These are phyloP conservation scores for Penicillium macrosclerotiorum DNA, from an alignment of 495 filamentous ascomycete genomes.

Conservation along the genomic window DNA sequence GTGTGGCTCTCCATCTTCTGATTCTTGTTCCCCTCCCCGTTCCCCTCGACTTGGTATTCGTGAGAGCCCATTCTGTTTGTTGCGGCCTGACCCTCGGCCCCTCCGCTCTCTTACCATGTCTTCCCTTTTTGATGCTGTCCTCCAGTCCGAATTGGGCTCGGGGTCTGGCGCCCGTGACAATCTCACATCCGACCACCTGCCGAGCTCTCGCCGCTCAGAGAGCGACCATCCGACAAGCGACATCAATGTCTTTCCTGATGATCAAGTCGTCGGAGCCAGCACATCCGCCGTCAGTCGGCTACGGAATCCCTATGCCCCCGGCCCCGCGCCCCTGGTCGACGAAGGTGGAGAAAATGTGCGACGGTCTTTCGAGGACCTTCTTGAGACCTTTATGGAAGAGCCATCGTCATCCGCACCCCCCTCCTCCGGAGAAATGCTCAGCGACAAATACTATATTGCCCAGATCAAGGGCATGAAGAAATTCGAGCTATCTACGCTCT, in stretches of 20 bases:
- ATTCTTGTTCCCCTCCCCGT: no score
- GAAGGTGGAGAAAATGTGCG: conserved; percentile 81
- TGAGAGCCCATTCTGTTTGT: conserved; percentile 11
- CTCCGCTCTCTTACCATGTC: conserved; percentile 41
- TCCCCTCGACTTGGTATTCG: conserved; percentile 6
- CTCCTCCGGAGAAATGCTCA: conserved; percentile 69
- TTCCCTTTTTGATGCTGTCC: conserved; percentile 50
- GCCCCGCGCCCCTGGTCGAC: conserved; percentile 84
- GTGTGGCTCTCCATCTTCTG: no score
- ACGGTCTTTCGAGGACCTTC: conserved; percentile 80
- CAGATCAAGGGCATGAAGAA: conserved; percentile 88
- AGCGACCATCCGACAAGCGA: conserved; percentile 56
- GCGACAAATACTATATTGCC: conserved; percentile 93
- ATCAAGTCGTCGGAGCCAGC: conserved; percentile 56
- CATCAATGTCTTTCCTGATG: conserved; percentile 55
- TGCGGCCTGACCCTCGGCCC: conserved; percentile 24
- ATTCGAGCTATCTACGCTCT: conserved; percentile 89
- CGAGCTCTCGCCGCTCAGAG: conserved; percentile 49
- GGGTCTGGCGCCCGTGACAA: conserved; percentile 34
- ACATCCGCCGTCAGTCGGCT: conserved; percentile 56
- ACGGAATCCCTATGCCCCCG: conserved; percentile 57
- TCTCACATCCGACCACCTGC: conserved; percentile 40
- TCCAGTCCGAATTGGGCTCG: conserved; percentile 50
- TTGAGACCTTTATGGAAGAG: conserved; percentile 83
- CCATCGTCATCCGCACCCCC: conserved; percentile 69